phyloP scores from a whole-genome alignment of 805 yeast species.

The Candida xyloterini region DNA sequence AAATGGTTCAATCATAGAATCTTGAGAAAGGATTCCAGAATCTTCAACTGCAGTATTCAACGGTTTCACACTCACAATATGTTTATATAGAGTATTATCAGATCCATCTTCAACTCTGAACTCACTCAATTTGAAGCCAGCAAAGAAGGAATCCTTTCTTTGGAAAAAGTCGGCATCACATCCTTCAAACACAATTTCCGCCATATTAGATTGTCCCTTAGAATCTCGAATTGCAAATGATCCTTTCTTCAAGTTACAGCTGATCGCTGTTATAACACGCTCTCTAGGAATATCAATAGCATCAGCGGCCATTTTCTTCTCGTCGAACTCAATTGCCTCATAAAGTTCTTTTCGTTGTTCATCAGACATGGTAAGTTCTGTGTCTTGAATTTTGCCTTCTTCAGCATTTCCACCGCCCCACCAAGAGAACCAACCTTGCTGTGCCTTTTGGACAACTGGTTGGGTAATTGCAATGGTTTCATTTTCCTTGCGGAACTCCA shows the following conservation, averaged over 20 bases:
- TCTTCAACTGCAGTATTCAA: constrained; percentile 40
- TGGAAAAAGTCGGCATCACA: constrained; percentile 71
- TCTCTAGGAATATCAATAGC: constrained; percentile 71
- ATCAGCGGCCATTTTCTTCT: constrained; percentile 47
- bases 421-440: constrained; percentile 63
- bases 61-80: constrained; percentile 80
- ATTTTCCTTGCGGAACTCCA: constrained; percentile 56
- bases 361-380: constrained; percentile 60
- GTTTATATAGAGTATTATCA: constrained; percentile 72
- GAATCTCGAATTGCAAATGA: constrained; percentile 58
- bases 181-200: constrained; percentile 79
- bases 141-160: constrained; percentile 72
- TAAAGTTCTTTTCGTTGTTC: constrained; percentile 87
- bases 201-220: constrained; percentile 49
- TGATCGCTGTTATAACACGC: constrained; percentile 61
- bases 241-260: constrained; percentile 71
- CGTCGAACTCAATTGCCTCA: constrained; percentile 91
- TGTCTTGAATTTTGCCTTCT: constrained; percentile 17
- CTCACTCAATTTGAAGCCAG: constrained; percentile 74
- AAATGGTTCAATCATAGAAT: constrained; percentile 52
- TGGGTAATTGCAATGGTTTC: constrained; percentile 18
- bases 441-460: constrained; percentile 6
- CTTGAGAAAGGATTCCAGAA: constrained; percentile 10
- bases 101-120: constrained; percentile 88
- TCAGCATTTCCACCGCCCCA: constrained; percentile 48